Conservation (phyloP, 2,329 filamentous ascomycete species). For the Diaporthe citrichinensis region DNA sequence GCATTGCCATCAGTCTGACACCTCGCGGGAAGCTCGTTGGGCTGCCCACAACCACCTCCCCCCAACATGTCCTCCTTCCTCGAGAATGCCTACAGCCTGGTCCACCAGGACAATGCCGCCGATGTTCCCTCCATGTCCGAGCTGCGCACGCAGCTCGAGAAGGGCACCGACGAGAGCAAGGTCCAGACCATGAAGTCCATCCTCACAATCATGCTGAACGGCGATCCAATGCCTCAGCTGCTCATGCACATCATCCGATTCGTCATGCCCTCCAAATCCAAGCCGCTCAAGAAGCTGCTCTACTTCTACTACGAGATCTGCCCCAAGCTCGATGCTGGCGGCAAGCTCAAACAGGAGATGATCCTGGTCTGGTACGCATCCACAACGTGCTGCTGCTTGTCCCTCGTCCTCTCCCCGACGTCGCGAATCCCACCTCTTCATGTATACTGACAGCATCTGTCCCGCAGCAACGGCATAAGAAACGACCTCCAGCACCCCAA, state of each 20-base stretch:
- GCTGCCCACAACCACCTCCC: constrained; percentile 48
- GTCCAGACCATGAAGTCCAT: constrained; percentile 97
- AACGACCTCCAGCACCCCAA: constrained; percentile 98
- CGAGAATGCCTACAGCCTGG: constrained; percentile 94
- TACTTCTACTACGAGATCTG: constrained; percentile 99
- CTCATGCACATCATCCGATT: constrained; percentile 99
- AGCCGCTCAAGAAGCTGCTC: constrained; percentile 95
- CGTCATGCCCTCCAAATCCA: constrained; percentile 98
- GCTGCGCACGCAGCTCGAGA: constrained; percentile 92
- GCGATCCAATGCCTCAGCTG: constrained; percentile 93
- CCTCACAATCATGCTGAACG: constrained; percentile 97
- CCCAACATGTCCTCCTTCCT: constrained; percentile 91
- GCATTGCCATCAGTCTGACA: constrained; percentile 27
- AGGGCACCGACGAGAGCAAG: constrained; percentile 93
- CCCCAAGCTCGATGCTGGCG: constrained; percentile 90
- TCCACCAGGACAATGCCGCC: constrained; percentile 97
- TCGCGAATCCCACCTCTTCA: constrained; percentile 1
- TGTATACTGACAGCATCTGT: constrained; percentile 45
- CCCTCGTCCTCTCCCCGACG: background rate
- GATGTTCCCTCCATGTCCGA: constrained; percentile 93
- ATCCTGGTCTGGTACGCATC: constrained; percentile 90
- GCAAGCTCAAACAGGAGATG: constrained; percentile 99
- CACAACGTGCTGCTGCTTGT: background rate
- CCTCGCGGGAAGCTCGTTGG: constrained; percentile 36
- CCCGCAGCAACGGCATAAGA: constrained; percentile 89